phyloP scores from a whole-genome alignment of 768 basidiomycete genomes.

The Podaxis carcinomalis region DNA sequence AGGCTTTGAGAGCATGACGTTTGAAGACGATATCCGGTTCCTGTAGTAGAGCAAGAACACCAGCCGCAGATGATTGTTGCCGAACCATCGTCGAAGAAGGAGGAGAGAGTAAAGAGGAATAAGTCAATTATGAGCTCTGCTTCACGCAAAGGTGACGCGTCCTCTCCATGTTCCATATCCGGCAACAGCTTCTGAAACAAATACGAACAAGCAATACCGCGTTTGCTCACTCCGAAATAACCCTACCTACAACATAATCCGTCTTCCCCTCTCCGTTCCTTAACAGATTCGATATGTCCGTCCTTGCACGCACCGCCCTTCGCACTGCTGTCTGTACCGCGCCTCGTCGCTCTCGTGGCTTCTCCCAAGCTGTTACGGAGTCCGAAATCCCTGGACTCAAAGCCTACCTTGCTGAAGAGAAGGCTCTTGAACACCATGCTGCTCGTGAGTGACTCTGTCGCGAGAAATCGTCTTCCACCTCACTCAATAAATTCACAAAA shows the following conservation, averaged over 20 bases:
- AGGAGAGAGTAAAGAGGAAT: conserved; percentile 14
- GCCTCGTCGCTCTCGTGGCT: conserved; percentile 32
- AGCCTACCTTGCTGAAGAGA: conserved; percentile 46
- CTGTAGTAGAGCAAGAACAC: conserved; percentile 85
- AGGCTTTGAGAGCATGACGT: conserved; percentile 82
- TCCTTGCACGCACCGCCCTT: conserved; percentile 43
- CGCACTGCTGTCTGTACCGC: conserved; percentile 44
- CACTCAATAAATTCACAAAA: conserved; percentile 11
- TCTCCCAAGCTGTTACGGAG: conserved; percentile 34
- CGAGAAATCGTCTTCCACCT: neutral
- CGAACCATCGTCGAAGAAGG: conserved; percentile 52
- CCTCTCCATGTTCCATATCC: conserved; percentile 23
- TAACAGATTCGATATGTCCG: conserved; percentile 36
- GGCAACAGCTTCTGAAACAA: conserved; percentile 12
- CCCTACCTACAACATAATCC: conserved; percentile 17
- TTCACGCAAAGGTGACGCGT: conserved; percentile 39
- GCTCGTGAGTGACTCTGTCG: conserved; percentile 35
- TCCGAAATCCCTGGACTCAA: conserved; percentile 25
- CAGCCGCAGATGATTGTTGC: conserved; percentile 79
- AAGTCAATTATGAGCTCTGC: conserved; percentile 14
- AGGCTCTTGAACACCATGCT: conserved; percentile 64
- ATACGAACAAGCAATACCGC: neutral
- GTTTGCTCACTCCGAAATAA: conserved; percentile 29
- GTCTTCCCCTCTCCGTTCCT: conserved; percentile 11
- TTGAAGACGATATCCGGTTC: conserved; percentile 88